These are phyloP conservation scores for Yamadazyma songkhlaensis DNA, from an alignment of 1,139 yeast genomes.

Conservation along the genomic window DNA sequence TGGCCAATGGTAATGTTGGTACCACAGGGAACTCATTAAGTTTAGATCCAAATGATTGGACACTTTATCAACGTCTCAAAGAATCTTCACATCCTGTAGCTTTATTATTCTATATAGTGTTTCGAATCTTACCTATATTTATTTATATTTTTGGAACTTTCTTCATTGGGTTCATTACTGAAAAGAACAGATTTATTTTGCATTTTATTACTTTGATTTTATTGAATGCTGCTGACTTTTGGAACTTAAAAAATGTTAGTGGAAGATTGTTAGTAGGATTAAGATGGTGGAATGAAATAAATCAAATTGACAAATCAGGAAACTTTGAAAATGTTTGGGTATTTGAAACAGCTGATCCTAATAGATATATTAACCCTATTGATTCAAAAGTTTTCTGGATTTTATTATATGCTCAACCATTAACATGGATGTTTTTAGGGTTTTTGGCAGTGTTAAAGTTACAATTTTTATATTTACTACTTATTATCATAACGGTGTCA, in stretches of 20 bases:
- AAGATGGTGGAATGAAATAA: constrained; percentile 90
- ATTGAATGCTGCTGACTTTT: constrained; percentile 82
- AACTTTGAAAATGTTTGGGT: constrained; percentile 75
- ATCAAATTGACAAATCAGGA: constrained; percentile 41
- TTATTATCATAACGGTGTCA: constrained; percentile 63
- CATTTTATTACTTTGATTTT: constrained; percentile 77
- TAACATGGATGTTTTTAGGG: constrained; percentile 71
- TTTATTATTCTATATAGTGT: constrained; percentile 57
- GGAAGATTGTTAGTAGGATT: constrained; percentile 89
- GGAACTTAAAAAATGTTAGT: constrained; percentile 89
- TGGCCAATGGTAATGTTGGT: not conserved
- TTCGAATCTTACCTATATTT: constrained; percentile 62
- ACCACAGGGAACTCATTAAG: not conserved
- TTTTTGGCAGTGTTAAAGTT: constrained; percentile 74
- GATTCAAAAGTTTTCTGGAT: constrained; percentile 90
- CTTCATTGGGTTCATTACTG: constrained; percentile 43
- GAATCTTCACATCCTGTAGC: constrained; percentile 86
- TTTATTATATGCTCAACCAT: constrained; percentile 71
- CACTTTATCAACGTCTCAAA: constrained; percentile 26
- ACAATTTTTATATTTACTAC: constrained; percentile 68
- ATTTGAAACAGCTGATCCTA: constrained; percentile 83
- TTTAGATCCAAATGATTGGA: constrained; percentile 19
- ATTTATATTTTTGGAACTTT: constrained; percentile 70
- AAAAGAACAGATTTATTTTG: constrained; percentile 59
- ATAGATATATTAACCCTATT: constrained; percentile 81